Base-by-base conservation (phyloP, 192 early-diverging fungal species). In the Linnemannia hyalina region DNA sequence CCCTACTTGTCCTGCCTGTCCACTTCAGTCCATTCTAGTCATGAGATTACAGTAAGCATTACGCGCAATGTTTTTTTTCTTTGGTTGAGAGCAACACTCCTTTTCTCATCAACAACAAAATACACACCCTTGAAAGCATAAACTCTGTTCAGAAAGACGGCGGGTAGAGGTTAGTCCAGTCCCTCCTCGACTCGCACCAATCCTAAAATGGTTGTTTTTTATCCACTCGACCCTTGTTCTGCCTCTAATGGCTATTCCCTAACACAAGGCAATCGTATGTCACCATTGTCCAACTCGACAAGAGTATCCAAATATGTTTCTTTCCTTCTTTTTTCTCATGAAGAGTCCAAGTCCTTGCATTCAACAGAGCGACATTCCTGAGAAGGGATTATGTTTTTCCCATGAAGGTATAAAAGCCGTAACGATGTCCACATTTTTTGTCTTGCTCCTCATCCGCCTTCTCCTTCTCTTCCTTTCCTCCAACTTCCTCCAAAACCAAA, bases 161-260 rank as follows among this genome's bases (percentile, higher is more conserved):
- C 18, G 49, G 22, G 15, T 6, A 3, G 3, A 5, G 9, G 9
- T 29, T 29, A 15, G 11, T 32, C 32, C 29, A 4, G 29, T 15
- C 26, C 29, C 10, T 60, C 55, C n/a, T 23, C 13, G 29, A 65
- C 11, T 15, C 60, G 13, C 26, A 65, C 29, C 60, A 29, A 60
- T 65, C 60, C 60, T 65, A 35, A 65, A 32, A 65, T 65, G 60
- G 60, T 32, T 65, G 60, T 65, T 65, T 65, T 63, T 65, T 65
- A 65, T 65, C 60, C 60, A 65, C 60, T 32, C 60, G 60, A 32
- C 29, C 60, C 23, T 65, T 26, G 60, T 35, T 15, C 60, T 65
- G 60, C 60, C 60, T 32, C 11, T 32, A 65, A 65, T 15, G 60
- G 60, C n/a, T 26, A 65, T 26, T 8, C 29, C 4, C 60, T 7